Conservation (phyloP, 176 grass and related monocot genomes). For the Bolboschoenus planiculmis region DNA sequence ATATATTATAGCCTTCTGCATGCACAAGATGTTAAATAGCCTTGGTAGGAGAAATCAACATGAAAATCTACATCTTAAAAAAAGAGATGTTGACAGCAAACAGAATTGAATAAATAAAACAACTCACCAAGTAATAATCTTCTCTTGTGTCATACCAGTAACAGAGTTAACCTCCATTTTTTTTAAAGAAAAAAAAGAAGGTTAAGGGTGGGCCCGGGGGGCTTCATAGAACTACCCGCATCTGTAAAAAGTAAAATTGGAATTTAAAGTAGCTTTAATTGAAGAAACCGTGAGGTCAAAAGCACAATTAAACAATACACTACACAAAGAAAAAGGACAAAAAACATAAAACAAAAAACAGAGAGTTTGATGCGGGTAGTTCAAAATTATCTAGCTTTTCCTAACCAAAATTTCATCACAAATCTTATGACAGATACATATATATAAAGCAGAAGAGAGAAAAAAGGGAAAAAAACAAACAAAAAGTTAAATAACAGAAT, state of each 20-base stretch:
- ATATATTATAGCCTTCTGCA: slow-evolving; percentile 6
- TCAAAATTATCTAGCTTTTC: background rate
- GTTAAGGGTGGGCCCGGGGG: background rate
- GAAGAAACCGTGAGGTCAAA: background rate
- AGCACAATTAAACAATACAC: background rate
- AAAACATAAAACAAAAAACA: background rate
- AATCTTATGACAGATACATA: background rate
- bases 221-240: background rate
- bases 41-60: background rate
- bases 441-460: background rate
- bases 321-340: background rate
- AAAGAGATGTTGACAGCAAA: background rate
- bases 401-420: background rate
- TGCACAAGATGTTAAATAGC: background rate
- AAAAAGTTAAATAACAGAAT: background rate
- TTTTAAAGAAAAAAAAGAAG: background rate
- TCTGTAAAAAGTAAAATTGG: background rate
- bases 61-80: background rate
- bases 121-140: background rate
- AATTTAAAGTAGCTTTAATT: background rate
- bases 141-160: background rate
- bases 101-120: background rate
- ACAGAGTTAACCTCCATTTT: background rate
- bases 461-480: background rate
- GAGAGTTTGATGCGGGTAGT: background rate